phyloP scores from a whole-genome alignment of 495 filamentous ascomycete genomes.

The Pseudevernia furfuracea region DNA sequence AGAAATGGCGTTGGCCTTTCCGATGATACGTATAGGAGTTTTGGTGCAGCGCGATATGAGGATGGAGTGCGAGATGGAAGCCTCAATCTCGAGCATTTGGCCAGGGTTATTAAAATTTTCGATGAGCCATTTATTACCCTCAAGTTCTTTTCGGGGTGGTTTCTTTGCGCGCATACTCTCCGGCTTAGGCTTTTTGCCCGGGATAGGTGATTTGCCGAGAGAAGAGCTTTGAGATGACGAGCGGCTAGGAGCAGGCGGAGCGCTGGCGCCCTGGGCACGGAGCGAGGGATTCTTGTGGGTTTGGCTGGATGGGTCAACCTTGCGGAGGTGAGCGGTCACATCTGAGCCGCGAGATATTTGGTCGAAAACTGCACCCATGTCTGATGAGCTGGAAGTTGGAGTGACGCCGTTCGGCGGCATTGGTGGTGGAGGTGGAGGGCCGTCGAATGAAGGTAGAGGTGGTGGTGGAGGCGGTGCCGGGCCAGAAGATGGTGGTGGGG shows the following conservation, averaged over 20 bases:
- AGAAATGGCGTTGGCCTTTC: constrained; percentile 91
- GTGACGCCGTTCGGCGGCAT: constrained; percentile 42
- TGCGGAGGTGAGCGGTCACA: constrained; percentile 80
- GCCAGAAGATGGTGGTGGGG: constrained; percentile 30
- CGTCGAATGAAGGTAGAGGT: constrained; percentile 49
- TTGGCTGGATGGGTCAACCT: constrained; percentile 91
- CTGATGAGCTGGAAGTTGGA: constrained; percentile 34
- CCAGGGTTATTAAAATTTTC: constrained; percentile 84
- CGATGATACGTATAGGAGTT: constrained; percentile 77
- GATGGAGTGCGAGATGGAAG: constrained; percentile 76
- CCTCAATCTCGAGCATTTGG: constrained; percentile 66
- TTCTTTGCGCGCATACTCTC: constrained; percentile 90
- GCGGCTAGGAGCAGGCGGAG: constrained; percentile 46
- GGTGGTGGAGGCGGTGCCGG: constrained; percentile 52
- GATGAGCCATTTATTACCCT: constrained; percentile 92
- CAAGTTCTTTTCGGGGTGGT: constrained; percentile 82
- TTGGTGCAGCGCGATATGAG: constrained; percentile 86
- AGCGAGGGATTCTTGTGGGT: constrained; percentile 98
- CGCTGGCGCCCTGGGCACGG: constrained; percentile 57
- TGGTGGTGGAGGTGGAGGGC: constrained; percentile 73
- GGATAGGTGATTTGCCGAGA: constrained; percentile 72
- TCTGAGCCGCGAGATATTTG: constrained; percentile 80
- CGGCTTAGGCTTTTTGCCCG: constrained; percentile 87
- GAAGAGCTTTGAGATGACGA: constrained; percentile 43
- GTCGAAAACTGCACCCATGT: constrained; percentile 79